Evolutionary conservation across 495 filamentous ascomycete species (phyloP), one percentile per base, ranked within the genome.

Genomic region (Lepidopterella palustris): DNA sequence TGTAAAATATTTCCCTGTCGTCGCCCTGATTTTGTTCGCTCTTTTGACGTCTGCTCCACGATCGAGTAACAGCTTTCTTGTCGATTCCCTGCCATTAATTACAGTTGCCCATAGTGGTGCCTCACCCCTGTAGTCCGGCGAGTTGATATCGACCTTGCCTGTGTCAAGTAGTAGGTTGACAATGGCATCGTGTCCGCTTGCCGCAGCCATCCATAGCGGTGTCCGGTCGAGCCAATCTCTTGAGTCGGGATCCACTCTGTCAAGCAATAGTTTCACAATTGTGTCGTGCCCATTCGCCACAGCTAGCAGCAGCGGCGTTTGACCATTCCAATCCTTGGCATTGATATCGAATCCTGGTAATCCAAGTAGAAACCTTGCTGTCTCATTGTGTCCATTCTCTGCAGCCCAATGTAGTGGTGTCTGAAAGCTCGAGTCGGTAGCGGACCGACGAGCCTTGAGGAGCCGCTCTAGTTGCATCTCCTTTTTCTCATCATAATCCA

Each of bases 401-500:
- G 52, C 52, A 8, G 65, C 70, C 56, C 29, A 62, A 13, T n/a
- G 66, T 31, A 72, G 63, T 3, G 73, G 61, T 23, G 69, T 58
- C 8, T 39, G 6, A 39, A 39, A 8, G 32, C 20, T 9, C 39
- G 39, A 42, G 3, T 9, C 39, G 39, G 39, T 2, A 42, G 1
- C 8, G 39, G 2, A 42, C 20, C 1, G 39, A 42, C 20, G 2
- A 42, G 13, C 3, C 39, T 1, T 42, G 39, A 42, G 39, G 13
- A 42, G 39, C 39, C 8, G 2, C 6, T 2, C 3, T 20, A 42
- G 39, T 42, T 2, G 39, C 39, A 20, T 20, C 39, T 42, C 39
- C 13, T 42, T 42, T 42, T 20, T 20, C 1, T 42, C 39, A 15
- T 42, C 2, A 42, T 11, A 11, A 42, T 11, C 2, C 39, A 3